Percentiles rank a stretch among this genome's conserved stretches.
Evolutionary conservation across 2,329 filamentous ascomycete species (phyloP).

Genomic region (Cadophora gregata): DNA sequence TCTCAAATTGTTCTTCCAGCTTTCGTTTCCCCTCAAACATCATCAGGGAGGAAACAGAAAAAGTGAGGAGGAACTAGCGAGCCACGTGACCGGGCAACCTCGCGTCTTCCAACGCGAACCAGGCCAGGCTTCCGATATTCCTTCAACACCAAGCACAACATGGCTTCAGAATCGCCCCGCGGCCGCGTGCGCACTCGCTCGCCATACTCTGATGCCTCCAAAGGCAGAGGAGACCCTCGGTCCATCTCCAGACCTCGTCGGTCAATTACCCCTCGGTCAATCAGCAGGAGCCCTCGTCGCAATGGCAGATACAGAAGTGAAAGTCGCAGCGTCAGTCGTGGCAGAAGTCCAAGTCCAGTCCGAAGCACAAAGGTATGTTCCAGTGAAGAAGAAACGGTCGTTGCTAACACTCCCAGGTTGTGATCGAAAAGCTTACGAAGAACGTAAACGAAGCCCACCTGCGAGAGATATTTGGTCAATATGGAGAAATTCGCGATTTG

Average conservation of each 20-base stretch:
- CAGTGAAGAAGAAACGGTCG: constrained; percentile 14
- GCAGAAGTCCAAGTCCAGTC: constrained; percentile 45
- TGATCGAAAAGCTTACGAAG: constrained; percentile 94
- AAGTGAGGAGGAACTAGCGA: background rate
- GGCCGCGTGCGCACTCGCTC: constrained; percentile 41
- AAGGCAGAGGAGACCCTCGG: constrained; percentile 33
- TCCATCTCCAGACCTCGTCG: constrained; percentile 40
- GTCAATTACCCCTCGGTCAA: constrained; percentile 41
- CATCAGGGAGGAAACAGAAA: too few relatives aligned
- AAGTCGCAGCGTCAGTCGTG: constrained; percentile 42
- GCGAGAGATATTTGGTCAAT: constrained; percentile 88
- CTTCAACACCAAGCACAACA: constrained; percentile 20
- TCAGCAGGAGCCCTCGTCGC: constrained; percentile 38
- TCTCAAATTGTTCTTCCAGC: too few relatives aligned
- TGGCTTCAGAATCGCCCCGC: constrained; percentile 39
- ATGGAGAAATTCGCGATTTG: constrained; percentile 83
- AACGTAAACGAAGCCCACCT: constrained; percentile 91
- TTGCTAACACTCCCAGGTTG: constrained; percentile 65
- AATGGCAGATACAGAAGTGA: constrained; percentile 42
- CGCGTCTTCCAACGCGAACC: background rate
- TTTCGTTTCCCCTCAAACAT: too few relatives aligned
- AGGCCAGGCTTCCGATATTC: background rate
- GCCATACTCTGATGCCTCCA: constrained; percentile 39
- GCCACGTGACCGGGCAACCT: constrained; percentile 15
- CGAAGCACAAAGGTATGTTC: constrained; percentile 59